Evolutionary conservation across 2,329 filamentous ascomycete species (phyloP), one percentile per base, ranked within the genome.

Genomic region (Aspergillus quadricinctus): DNA sequence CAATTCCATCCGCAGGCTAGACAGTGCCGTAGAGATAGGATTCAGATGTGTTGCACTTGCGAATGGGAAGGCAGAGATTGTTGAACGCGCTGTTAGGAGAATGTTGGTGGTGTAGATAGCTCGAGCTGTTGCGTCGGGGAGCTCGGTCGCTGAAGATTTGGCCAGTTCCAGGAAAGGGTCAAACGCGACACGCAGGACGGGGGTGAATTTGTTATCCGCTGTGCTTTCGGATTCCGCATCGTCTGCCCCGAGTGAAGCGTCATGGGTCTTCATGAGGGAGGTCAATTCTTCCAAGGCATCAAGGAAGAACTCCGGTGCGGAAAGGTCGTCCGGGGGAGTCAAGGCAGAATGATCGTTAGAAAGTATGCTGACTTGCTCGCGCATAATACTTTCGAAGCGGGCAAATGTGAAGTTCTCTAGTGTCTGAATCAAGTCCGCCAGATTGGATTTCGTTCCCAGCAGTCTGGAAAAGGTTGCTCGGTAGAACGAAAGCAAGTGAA

Each of bases 401-500:
- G 87, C 82, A 57, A 96, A 79, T 0, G 92, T 90, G 58, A 90
- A 90, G 19, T 85, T 82, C 69, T 94, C 88, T 0, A 97, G 78
- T 2, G 78, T 82, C 3, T 77, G 75, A 52, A 96, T 83, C 2
- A 87, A 81, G 3, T 88, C 86, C 0, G 92, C 79, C 0, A 97
- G 78, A 8, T 82, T 79, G 0, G 90, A 90, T 10, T 86, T 80
- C 2, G 80, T 65, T 1, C 89, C 88, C 0, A 97, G 79, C 0
- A 97, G 80, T 64, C 88, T 93, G 17, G 85, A 78, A 70, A 97
- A 97, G 1, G 92, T 97, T 59, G 85, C 81, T 29, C 85, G 86
- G 75, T 99, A 99, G 75, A 99, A 99, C 43, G 85, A 86, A 45
- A 97, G 81, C 1, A 99, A 79, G 65, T 96, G 97, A 10, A 90